phyloP scores from a whole-genome alignment of 2,329 filamentous ascomycete genomes.

The Myriangium duriaei region DNA sequence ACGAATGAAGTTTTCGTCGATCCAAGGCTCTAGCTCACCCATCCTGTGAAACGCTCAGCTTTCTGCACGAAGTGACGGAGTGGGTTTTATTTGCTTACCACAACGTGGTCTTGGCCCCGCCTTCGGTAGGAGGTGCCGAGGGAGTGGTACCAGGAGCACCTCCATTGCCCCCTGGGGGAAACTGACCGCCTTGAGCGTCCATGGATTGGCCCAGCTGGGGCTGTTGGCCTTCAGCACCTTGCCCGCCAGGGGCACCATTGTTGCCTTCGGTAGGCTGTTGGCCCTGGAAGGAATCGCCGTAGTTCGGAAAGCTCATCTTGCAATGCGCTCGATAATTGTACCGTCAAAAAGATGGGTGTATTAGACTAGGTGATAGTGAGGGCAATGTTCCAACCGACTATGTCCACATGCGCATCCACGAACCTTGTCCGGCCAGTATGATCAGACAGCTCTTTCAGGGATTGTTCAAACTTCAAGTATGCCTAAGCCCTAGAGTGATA shows the following conservation, averaged over 20 bases:
- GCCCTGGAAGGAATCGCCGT: slow-evolving; percentile 47
- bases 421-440: slow-evolving; percentile 1
- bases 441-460: slow-evolving; percentile 6
- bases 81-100: slow-evolving; percentile 28
- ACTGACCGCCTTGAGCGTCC: slow-evolving; percentile 31
- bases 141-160: slow-evolving; percentile 25
- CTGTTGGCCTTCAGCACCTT: slow-evolving; percentile 37
- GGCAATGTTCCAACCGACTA: too few species aligned
- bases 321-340: slow-evolving; percentile 1
- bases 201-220: slow-evolving; percentile 45
- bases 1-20: slow-evolving; percentile 97
- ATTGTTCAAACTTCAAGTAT: background rate
- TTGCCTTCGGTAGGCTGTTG: slow-evolving; percentile 39
- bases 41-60: slow-evolving; percentile 52
- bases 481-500: background rate
- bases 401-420: background rate
- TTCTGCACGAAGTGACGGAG: slow-evolving; percentile 1
- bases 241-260: slow-evolving; percentile 40
- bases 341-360: background rate
- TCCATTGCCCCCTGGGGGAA: slow-evolving; percentile 37
- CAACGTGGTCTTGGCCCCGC: slow-evolving; percentile 40
- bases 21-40: slow-evolving; percentile 98
- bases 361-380: background rate
- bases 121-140: slow-evolving; percentile 25
- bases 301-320: slow-evolving; percentile 55